Evolutionary conservation across 805 yeast species (phyloP).

Genomic region (Starmerella ratchasimensis): DNA sequence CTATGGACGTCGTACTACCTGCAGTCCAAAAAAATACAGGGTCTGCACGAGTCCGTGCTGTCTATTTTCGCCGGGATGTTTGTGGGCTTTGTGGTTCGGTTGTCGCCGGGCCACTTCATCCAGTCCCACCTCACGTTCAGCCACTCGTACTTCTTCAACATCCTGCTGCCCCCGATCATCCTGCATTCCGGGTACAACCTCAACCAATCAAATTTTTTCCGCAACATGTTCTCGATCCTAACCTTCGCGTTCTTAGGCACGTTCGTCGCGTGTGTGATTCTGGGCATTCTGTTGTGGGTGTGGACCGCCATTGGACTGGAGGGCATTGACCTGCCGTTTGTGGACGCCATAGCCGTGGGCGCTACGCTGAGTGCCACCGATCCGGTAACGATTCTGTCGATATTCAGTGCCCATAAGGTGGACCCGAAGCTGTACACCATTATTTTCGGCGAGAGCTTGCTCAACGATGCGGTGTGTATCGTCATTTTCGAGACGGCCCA

Average conservation of each 20-base stretch:
- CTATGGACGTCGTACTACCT: constrained; percentile 90
- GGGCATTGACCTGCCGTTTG: constrained; percentile 75
- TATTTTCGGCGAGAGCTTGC: constrained; percentile 87
- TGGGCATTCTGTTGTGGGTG: constrained; percentile 73
- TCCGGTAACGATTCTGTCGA: constrained; percentile 92
- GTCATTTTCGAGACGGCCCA: constrained; percentile 99
- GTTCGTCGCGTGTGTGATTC: constrained; percentile 74
- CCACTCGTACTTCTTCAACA: constrained; percentile 84
- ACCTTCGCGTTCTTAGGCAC: constrained; percentile 97
- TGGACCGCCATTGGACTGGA: constrained; percentile 92
- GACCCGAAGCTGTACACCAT: constrained; percentile 96
- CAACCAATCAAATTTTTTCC: constrained; percentile 88
- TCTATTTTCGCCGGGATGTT: constrained; percentile 95
- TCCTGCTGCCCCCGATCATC: constrained; percentile 88
- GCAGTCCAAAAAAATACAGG: constrained; percentile 81
- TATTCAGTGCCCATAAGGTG: constrained; percentile 93
- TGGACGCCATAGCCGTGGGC: constrained; percentile 95
- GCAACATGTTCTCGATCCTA: constrained; percentile 78
- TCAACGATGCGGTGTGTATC: constrained; percentile 95
- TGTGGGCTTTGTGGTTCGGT: constrained; percentile 79
- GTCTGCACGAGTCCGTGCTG: constrained; percentile 93
- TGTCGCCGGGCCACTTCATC: constrained; percentile 91
- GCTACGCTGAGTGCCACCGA: constrained; percentile 97
- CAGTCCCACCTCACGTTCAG: constrained; percentile 95
- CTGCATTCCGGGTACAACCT: constrained; percentile 92